A percentile compares a stretch with the other conserved stretches of the same genome.
phyloP scores from a whole-genome alignment of 768 basidiomycete genomes.

The Tulasnella calospora region DNA sequence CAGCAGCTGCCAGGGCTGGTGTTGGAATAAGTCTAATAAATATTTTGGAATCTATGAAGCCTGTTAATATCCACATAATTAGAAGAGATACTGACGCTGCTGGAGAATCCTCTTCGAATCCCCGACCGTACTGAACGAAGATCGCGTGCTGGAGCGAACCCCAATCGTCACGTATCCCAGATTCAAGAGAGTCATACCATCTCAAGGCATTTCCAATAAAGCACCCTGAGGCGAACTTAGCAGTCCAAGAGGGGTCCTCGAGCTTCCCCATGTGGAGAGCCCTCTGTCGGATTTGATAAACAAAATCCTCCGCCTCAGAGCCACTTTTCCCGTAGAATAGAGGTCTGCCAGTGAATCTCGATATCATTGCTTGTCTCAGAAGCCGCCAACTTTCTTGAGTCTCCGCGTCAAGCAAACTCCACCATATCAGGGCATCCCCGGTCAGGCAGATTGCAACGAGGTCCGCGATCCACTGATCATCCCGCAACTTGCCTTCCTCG shows the following conservation, averaged over 20 bases:
- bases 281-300: not conserved
- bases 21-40: not conserved
- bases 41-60: not conserved
- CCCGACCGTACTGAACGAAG: not conserved
- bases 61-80: too few relatives aligned
- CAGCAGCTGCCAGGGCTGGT: not conserved
- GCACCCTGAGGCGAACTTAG: not conserved
- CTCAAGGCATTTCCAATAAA: not conserved
- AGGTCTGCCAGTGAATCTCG: not conserved
- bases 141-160: not conserved
- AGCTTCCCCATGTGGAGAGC: not conserved
- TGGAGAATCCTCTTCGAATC: not conserved
- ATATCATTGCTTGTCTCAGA: not conserved
- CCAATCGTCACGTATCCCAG: not conserved
- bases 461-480: not conserved
- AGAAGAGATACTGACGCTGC: not conserved
- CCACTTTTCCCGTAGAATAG: slow-evolving; percentile 3
- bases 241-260: not conserved
- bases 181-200: not conserved
- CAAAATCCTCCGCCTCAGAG: not conserved
- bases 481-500: not conserved
- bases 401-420: not conserved
- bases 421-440: not conserved
- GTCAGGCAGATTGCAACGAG: not conserved
- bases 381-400: not conserved